Evolutionary conservation across 1,139 yeast genomes (phyloP), one percentile per base, ranked within the genome.

Genomic region (Saccharomyces pastorianus): DNA sequence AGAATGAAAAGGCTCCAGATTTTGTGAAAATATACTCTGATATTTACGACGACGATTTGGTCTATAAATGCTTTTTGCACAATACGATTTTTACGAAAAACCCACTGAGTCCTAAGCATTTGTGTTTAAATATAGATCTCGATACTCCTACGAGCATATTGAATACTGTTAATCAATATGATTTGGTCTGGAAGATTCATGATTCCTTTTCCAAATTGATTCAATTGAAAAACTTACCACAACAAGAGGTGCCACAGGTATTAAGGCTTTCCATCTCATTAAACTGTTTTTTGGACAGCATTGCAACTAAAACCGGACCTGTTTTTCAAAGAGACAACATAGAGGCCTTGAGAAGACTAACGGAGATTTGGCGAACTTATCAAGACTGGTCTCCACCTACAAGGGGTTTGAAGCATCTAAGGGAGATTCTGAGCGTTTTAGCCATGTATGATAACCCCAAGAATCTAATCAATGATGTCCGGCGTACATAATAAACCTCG

Each of bases 181-280:
- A 69, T 51, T 55, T 69, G 41, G 72, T 69, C 2, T 69, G 73
- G 73, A 68, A 65, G 49, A 61, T 69, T 11, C 71, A 68, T 51
- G 71, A 68, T 54, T 61, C 62, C 23, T 53, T 67, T 17, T 60
- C 68, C 2, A 59, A 61, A 13, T 65, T 66, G 46, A 57, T 64
- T 26, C 58, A 54, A 20, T 46, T 68, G 14, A 61, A 60, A 44
- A 68, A 66, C 51, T 51, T 69, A 26, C 71, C 72, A 2, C 51
- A 47, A 6, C 64, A 60, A 28, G 55, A 56, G 9, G 48, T 51
- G 9, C 60, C 60, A 4, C 52, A 56, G 20, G 46, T 44, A 23
- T 42, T 65, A 3, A 55, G 55, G 7, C 61, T 66, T 48, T 54
- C 59, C 20, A 54, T 65, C 7, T 56, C 67, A 8, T 32, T 60